These are phyloP conservation scores for Calocybe gambosa DNA, from an alignment of 1,284 basidiomycete genomes.

Conservation along the genomic window DNA sequence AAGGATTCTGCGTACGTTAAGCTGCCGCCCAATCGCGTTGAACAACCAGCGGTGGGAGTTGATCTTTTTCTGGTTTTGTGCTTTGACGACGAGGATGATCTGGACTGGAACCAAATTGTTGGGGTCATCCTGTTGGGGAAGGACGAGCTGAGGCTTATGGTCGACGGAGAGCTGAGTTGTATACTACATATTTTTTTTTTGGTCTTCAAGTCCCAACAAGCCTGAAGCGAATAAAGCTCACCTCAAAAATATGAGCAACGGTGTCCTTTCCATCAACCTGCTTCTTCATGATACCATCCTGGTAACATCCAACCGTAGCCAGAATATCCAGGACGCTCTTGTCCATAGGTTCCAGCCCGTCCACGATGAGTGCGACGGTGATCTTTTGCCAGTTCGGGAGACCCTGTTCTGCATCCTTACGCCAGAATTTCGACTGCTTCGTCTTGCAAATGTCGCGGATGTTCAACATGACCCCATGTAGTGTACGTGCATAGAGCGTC, in stretches of 20 bases:
- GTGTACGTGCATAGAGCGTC: conserved; percentile 79
- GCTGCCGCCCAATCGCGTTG: conserved; percentile 86
- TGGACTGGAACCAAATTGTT: conserved; percentile 95
- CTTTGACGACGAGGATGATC: conserved; percentile 92
- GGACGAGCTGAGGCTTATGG: conserved; percentile 81
- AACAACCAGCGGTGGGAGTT: conserved; percentile 98
- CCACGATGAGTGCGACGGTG: conserved; percentile 86
- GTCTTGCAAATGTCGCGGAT: conserved; percentile 98
- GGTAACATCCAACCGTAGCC: conserved; percentile 85
- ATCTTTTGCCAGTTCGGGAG: conserved; percentile 91
- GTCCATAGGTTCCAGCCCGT: conserved; percentile 94
- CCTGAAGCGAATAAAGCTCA: conserved; percentile 23
- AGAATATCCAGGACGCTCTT: conserved; percentile 88
- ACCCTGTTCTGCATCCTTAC: conserved; percentile 79
- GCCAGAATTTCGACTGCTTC: conserved; percentile 93
- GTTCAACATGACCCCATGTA: conserved; percentile 96
- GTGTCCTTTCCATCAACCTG: conserved; percentile 89
- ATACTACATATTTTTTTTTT: conserved; percentile 45
- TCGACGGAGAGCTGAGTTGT: conserved; percentile 90
- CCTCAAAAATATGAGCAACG: conserved; percentile 88
- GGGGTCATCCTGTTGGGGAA: conserved; percentile 82
- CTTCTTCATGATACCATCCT: conserved; percentile 97
- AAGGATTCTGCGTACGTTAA: too few species aligned
- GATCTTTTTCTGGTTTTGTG: conserved; percentile 97
- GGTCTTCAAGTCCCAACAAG: not conserved